phyloP scores from a whole-genome alignment of 495 filamentous ascomycete species.

The Penicillium arizonense region DNA sequence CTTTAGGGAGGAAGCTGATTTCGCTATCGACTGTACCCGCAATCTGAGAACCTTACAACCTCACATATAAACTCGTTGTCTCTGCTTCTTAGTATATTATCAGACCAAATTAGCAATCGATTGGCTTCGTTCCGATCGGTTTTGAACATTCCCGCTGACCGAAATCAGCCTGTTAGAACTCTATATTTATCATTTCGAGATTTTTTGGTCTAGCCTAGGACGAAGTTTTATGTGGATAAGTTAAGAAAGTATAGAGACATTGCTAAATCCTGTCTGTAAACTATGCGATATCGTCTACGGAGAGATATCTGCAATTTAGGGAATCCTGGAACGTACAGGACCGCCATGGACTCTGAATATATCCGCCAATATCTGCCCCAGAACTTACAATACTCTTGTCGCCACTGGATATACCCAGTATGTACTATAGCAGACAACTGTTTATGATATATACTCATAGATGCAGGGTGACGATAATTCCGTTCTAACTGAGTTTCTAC shows the following conservation, averaged over 20 bases:
- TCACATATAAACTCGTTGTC: constrained; percentile 16
- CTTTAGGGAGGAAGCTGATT: no score
- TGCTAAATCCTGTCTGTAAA: constrained; percentile 20
- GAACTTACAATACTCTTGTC: constrained; percentile 38
- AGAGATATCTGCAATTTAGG: constrained; percentile 37
- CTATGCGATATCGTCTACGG: constrained; percentile 26
- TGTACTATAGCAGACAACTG: no score
- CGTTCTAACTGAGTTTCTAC: constrained; percentile 4
- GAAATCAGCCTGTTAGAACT: constrained; percentile 10
- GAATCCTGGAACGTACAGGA: constrained; percentile 19
- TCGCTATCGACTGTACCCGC: no score
- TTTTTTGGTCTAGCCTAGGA: constrained; percentile 12
- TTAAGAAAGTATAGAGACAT: constrained; percentile 9
- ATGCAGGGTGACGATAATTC: constrained; percentile 12
- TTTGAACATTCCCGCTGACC: constrained; percentile 23
- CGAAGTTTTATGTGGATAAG: constrained; percentile 17
- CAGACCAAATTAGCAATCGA: constrained; percentile 7
- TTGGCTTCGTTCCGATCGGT: constrained; percentile 27
- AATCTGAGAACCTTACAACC: no score
- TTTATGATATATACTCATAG: constrained; percentile 2
- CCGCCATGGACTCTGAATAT: constrained; percentile 14
- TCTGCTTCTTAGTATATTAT: constrained; percentile 5
- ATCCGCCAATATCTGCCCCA: constrained; percentile 22
- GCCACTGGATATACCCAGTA: constrained; percentile 22
- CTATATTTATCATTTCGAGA: constrained; percentile 11